Evolutionary conservation across 768 basidiomycete species (phyloP).

Genomic region (Vararia minispora): DNA sequence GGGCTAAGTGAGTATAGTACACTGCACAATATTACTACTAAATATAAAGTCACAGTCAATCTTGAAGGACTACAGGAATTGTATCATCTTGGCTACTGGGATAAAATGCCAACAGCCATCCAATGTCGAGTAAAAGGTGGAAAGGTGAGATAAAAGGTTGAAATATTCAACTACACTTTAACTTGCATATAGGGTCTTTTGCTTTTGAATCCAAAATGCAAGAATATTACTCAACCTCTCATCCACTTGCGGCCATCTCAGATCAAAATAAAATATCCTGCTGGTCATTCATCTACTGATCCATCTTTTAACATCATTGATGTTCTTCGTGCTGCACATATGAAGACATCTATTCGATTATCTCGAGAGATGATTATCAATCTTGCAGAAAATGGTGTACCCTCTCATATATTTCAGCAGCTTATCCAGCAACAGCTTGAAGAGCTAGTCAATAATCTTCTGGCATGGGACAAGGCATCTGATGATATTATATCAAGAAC

Average conservation of each 20-base stretch:
- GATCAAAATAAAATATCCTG: conserved; percentile 25
- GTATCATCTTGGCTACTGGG: conserved; percentile 14
- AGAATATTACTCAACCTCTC: conserved; percentile 9
- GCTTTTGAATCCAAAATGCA: conserved; percentile 15
- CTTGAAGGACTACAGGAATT: conserved; percentile 29
- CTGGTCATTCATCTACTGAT: conserved; percentile 19
- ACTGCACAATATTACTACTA: too few relatives aligned
- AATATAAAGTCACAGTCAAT: too few relatives aligned
- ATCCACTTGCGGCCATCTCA: conserved; percentile 23
- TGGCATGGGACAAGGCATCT: conserved; percentile 13
- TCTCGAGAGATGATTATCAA: conserved; percentile 53
- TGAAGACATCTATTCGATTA: conserved; percentile 34
- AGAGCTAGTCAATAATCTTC: conserved; percentile 17
- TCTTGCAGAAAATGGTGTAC: conserved; percentile 53
- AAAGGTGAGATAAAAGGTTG: conserved; percentile 22
- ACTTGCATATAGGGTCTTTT: conserved; percentile 18
- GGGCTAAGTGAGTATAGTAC: too few relatives aligned
- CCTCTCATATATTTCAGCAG: conserved; percentile 25
- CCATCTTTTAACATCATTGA: conserved; percentile 39
- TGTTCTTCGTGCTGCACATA: conserved; percentile 39
- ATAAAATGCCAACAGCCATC: conserved; percentile 17
- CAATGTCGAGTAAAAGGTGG: conserved; percentile 21
- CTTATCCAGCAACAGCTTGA: conserved; percentile 15
- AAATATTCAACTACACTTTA: conserved; percentile 14
- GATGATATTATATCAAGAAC: conserved; percentile 2